phyloP scores from a whole-genome alignment of 1,139 yeast genomes.

The Candida sanyaensis region DNA sequence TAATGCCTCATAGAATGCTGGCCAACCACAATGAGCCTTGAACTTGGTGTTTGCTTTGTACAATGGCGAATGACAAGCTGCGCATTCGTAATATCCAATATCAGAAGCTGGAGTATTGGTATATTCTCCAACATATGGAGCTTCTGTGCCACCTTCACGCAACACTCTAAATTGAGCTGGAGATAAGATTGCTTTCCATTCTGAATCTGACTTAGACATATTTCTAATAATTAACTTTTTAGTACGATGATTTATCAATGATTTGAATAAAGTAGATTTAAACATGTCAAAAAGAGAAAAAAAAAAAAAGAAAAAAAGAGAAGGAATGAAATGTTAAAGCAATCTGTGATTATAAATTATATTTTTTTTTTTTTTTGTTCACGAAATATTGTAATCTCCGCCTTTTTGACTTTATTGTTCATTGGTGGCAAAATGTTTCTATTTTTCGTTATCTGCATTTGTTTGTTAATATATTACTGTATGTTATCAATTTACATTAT shows the following conservation, averaged over 20 bases:
- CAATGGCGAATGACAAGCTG: conserved; percentile 78
- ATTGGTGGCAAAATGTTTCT: background rate
- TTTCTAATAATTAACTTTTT: conserved; percentile 3
- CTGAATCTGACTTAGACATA: conserved; percentile 52
- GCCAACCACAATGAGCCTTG: conserved; percentile 96
- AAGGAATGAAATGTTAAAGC: background rate
- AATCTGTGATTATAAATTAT: too few species aligned
- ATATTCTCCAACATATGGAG: conserved; percentile 78
- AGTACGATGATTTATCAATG: background rate
- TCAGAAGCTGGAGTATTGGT: conserved; percentile 43
- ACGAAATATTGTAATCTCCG: background rate
- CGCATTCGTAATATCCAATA: conserved; percentile 76
- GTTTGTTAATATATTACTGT: background rate
- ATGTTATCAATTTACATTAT: too few species aligned
- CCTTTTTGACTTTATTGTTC: background rate
- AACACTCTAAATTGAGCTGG: conserved; percentile 81
- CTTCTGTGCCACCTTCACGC: conserved; percentile 81
- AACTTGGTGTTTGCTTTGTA: conserved; percentile 82
- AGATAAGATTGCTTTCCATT: conserved; percentile 79
- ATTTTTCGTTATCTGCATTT: background rate
- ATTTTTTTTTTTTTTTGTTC: background rate
- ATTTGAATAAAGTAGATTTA: background rate
- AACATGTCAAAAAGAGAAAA: background rate
- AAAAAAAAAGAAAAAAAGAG: background rate
- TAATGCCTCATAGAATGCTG: conserved; percentile 87